A percentile compares a stretch with the other conserved stretches of the same genome.
Evolutionary conservation across 2,329 filamentous ascomycete genomes (phyloP).

Genomic region (Aspergillus floridensis): DNA sequence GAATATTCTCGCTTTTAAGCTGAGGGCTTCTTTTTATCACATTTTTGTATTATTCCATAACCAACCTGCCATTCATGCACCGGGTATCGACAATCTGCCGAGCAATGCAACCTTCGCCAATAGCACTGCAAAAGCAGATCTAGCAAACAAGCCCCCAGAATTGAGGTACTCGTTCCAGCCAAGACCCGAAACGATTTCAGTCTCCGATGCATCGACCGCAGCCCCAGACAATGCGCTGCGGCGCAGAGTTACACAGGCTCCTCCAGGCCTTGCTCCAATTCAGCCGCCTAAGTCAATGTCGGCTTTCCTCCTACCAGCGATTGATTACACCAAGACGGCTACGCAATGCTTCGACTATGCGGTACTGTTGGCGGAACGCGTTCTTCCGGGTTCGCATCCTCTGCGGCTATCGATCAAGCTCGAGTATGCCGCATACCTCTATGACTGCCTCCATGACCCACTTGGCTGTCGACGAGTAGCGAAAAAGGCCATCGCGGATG

Average conservation of each 20-base stretch:
- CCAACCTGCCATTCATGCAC: constrained; percentile 69
- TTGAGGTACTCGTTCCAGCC: constrained; percentile 20
- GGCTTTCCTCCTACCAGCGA: constrained; percentile 74
- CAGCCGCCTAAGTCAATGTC: constrained; percentile 47
- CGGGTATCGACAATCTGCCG: constrained; percentile 49
- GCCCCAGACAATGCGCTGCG: constrained; percentile 3
- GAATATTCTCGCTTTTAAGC: constrained; percentile 85
- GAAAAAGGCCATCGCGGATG: constrained; percentile 79
- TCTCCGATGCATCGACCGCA: constrained; percentile 5
- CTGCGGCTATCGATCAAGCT: constrained; percentile 85
- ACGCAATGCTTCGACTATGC: constrained; percentile 78
- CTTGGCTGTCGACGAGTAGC: constrained; percentile 74
- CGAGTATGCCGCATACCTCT: constrained; percentile 89
- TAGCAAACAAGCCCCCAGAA: constrained; percentile 18
- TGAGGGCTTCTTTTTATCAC: constrained; percentile 92
- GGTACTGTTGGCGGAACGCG: constrained; percentile 66
- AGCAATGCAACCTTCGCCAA: constrained; percentile 28
- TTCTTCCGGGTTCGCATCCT: constrained; percentile 85
- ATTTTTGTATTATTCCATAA: constrained; percentile 97
- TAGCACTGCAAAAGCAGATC: constrained; percentile 25
- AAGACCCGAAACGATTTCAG: constrained; percentile 16
- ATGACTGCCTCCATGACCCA: constrained; percentile 84
- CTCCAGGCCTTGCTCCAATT: constrained; percentile 38
- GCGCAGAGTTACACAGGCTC: constrained; percentile 20
- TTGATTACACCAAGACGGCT: constrained; percentile 81